Conservation (phyloP, 1,284 basidiomycete species). For the Sphagnurus paluster region DNA sequence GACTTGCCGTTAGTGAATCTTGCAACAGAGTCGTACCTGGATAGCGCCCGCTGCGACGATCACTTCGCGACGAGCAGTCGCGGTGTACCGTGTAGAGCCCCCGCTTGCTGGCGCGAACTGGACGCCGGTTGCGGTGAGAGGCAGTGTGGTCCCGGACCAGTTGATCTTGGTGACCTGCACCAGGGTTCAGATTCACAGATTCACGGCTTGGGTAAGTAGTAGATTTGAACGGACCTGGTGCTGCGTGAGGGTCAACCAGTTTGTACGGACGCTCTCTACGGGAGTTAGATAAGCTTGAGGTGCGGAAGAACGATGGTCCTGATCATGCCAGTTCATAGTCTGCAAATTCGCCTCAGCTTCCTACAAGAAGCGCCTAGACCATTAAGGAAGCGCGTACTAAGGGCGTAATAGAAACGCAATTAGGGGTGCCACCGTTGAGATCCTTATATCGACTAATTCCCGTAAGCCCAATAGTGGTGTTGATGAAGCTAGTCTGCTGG, state of each 20-base stretch:
- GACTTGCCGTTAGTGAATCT: background rate
- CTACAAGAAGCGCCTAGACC: background rate
- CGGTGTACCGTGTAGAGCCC: slow-evolving; percentile 25
- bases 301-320: slow-evolving; percentile 31
- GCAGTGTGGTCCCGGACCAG: slow-evolving; percentile 25
- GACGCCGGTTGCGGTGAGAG: slow-evolving; percentile 30
- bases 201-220: background rate
- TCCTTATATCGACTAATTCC: slow-evolving; percentile 49
- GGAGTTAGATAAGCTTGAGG: slow-evolving; percentile 31
- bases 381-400: slow-evolving; percentile 32
- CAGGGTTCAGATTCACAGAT: background rate
- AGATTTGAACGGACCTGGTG: slow-evolving; percentile 23
- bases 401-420: slow-evolving; percentile 56
- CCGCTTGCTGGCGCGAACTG: slow-evolving; percentile 29
- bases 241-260: slow-evolving; percentile 30
- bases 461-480: slow-evolving; percentile 47
- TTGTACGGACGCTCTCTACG: slow-evolving; percentile 27
- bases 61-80: slow-evolving; percentile 27
- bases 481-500: slow-evolving; percentile 55
- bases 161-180: slow-evolving; percentile 31
- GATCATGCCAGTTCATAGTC: slow-evolving; percentile 31
- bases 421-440: slow-evolving; percentile 55
- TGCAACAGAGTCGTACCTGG: slow-evolving; percentile 26
- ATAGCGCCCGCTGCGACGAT: slow-evolving; percentile 34
- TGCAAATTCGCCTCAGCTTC: slow-evolving; percentile 27